Base-by-base conservation (phyloP, 352 stramenopile genomes). In the Phytophthora cactorum region DNA sequence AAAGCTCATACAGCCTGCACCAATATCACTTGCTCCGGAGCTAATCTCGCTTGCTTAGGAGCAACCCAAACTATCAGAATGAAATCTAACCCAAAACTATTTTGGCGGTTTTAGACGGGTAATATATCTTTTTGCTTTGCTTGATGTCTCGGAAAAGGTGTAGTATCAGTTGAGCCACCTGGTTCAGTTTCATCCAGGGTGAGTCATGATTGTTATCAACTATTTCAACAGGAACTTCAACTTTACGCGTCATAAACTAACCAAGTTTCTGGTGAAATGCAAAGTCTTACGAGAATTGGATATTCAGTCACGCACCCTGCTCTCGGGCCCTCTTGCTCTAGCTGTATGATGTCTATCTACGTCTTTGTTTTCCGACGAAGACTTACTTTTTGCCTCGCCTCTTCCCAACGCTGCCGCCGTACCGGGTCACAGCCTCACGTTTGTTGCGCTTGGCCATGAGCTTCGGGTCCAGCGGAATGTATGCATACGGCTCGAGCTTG, bases 401-500 rank as follows among this genome's bases (percentile, higher is more conserved):
- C 81, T 93, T 92, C 61, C 88, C 88, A 34, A 94, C 81, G 66
- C 79, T 95, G 43, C 75, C 76, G 51, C 84, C 87, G 65, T 93
- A 96, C 54, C 81, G 84, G 57, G 79, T 82, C 52, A 96, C 87
- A 15, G 86, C 89, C 46, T 72, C 81, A 62, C 86, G 85, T 69
- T 94, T 95, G 82, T 95, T 93, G 68, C 87, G 85, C 74, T 92
- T 94, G 59, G 87, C 86, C 89, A 96, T 98, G 46, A 97, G 82
- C 71, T 98, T 98, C 15, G 94, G 94, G 81, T 99, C 94, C 47
- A 99, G 79, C 55, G 96, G 96, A 63, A 99, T 98, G 83, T 98
- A 99, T 8, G 97, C 96, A 76, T 99, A 99, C 54, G 97, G 97
- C 72, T 99, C 96, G 31, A 98, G 93, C 79, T 98, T 98, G 74